A percentile compares a stretch with the other conserved stretches of the same genome.
These are phyloP conservation scores for Amyloporia xantha DNA, from an alignment of 768 basidiomycete species.

Conservation along the genomic window DNA sequence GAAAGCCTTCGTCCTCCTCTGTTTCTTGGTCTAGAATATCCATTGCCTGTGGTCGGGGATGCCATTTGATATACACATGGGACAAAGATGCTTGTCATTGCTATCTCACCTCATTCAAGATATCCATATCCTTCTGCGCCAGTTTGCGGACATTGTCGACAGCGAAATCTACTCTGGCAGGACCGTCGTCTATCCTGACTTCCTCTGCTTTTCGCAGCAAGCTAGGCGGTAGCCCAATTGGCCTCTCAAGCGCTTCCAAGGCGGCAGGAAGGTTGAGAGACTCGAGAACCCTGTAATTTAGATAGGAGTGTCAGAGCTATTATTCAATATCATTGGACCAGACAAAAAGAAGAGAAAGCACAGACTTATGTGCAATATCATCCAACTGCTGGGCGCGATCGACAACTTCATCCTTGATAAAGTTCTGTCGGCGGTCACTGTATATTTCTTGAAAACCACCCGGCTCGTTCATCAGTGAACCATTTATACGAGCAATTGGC, in stretches of 20 bases:
- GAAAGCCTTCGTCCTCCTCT: constrained; percentile 71
- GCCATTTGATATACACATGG: not conserved
- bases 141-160: constrained; percentile 70
- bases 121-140: constrained; percentile 48
- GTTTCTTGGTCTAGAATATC: constrained; percentile 90
- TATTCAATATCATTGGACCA: no score
- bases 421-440: constrained; percentile 67
- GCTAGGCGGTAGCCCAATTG: constrained; percentile 84
- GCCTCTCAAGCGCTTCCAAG: constrained; percentile 81
- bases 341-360: not conserved
- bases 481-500: not conserved
- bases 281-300: constrained; percentile 47
- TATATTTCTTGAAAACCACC: constrained; percentile 58
- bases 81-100: not conserved
- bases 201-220: constrained; percentile 81
- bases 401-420: constrained; percentile 62
- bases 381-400: constrained; percentile 58
- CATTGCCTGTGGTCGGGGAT: constrained; percentile 50
- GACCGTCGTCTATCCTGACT: constrained; percentile 73
- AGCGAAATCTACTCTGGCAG: constrained; percentile 58
- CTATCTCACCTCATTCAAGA: constrained; percentile 67
- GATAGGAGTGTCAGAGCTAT: not conserved
- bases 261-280: constrained; percentile 76
- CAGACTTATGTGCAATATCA: constrained; percentile 50
- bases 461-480: not conserved